These are phyloP conservation scores for Periconia sp. DNA, from an alignment of 2,329 filamentous ascomycete genomes.

Conservation along the genomic window DNA sequence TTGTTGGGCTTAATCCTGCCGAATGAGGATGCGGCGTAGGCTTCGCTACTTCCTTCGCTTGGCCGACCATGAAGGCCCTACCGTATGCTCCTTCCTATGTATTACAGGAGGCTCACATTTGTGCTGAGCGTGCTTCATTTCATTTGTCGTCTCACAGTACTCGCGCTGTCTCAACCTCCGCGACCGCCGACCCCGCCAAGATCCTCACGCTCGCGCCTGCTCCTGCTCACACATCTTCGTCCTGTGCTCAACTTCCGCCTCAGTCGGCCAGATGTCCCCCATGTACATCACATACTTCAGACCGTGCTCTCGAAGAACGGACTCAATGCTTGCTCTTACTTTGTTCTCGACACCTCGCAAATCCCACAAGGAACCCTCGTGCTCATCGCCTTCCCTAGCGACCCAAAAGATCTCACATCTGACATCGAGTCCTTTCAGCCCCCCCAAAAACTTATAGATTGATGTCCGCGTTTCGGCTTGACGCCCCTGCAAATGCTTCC, in stretches of 20 bases:
- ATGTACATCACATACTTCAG: not conserved
- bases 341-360: not conserved
- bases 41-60: not conserved
- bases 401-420: not conserved
- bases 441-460: conserved; percentile 4
- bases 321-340: no score
- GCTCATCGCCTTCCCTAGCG: not conserved
- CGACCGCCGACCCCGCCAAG: no score
- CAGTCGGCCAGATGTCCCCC: not conserved
- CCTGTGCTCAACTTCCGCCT: no score
- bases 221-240: no score
- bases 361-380: not conserved
- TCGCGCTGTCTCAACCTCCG: not conserved
- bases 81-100: not conserved
- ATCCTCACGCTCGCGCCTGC: no score
- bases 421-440: not conserved
- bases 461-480: not conserved
- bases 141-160: not conserved
- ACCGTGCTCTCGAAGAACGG: no score
- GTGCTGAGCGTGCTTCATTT: not conserved
- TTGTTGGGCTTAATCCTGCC: conserved; percentile 1
- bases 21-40: conserved; percentile 3
- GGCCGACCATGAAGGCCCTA: not conserved
- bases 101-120: not conserved
- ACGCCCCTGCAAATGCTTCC: not conserved